Conservation (phyloP, 345 rosid species). For the Leavenworthia alabamica region DNA sequence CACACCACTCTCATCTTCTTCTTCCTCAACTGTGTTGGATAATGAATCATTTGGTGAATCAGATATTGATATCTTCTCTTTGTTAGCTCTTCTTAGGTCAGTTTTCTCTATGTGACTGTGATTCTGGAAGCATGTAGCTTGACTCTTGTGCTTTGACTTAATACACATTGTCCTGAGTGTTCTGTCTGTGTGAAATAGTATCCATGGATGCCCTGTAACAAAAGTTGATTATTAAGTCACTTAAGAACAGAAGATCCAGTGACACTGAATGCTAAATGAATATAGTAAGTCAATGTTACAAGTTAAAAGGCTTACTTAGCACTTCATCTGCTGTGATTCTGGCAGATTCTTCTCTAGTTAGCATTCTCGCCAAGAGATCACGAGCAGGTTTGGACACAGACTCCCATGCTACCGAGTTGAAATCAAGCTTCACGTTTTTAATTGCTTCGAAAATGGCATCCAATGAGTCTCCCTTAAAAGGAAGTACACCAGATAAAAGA, state of each 20-base stretch:
- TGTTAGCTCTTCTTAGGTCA: slow-evolving; percentile 26
- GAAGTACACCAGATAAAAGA: slow-evolving; percentile 70
- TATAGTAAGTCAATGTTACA: too few species aligned
- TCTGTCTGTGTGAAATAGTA: slow-evolving; percentile 71
- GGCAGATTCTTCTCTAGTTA: slow-evolving; percentile 82
- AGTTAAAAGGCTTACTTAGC: slow-evolving; percentile 55
- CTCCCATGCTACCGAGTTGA: slow-evolving; percentile 72
- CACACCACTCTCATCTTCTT: slow-evolving; percentile 66
- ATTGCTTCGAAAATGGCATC: slow-evolving; percentile 77
- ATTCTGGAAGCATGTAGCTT: slow-evolving; percentile 25
- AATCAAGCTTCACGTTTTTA: slow-evolving; percentile 73
- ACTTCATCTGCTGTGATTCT: slow-evolving; percentile 90
- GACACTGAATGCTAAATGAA: not conserved
- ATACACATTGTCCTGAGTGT: slow-evolving; percentile 52
- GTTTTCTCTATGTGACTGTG: slow-evolving; percentile 15
- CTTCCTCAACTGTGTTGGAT: slow-evolving; percentile 59
- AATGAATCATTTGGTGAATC: slow-evolving; percentile 35
- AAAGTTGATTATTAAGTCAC: not conserved
- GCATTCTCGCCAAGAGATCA: slow-evolving; percentile 75
- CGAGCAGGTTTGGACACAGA: slow-evolving; percentile 76
- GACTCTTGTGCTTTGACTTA: slow-evolving; percentile 62
- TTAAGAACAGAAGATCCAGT: slow-evolving; percentile 12
- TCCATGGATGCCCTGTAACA: slow-evolving; percentile 83
- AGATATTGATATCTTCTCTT: slow-evolving; percentile 14
- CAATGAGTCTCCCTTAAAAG: slow-evolving; percentile 79